Percentiles rank a stretch among this genome's conserved stretches.
phyloP scores from a whole-genome alignment of 345 rosid species.

The Eucalyptus marginata region DNA sequence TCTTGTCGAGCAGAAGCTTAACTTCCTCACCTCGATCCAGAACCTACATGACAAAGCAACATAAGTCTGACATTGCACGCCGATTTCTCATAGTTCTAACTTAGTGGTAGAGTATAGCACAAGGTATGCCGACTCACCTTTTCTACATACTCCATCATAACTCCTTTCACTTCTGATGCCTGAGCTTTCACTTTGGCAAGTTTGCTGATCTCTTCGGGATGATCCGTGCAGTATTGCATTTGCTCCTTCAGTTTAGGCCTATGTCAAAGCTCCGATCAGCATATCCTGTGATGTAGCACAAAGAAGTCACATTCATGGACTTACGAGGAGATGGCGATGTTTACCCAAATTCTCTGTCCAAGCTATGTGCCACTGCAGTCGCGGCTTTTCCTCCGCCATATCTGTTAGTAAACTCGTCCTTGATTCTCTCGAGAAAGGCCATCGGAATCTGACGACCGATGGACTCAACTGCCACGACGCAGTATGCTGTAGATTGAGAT shows the following conservation, averaged over 20 bases:
- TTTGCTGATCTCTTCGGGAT: conserved; percentile 38
- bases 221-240: conserved; percentile 10
- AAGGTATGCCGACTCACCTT: conserved; percentile 8
- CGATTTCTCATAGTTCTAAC: not conserved
- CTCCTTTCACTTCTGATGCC: conserved; percentile 46
- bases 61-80: not conserved
- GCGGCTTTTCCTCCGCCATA: conserved; percentile 23
- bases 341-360: conserved; percentile 17
- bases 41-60: conserved; percentile 1
- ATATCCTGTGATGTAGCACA: not conserved
- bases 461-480: conserved; percentile 30
- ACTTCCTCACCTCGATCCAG: conserved; percentile 32
- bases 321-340: not conserved
- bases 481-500: conserved; percentile 15
- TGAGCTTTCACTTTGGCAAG: conserved; percentile 48
- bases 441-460: conserved; percentile 22
- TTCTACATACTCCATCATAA: conserved; percentile 46
- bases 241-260: conserved; percentile 36
- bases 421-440: conserved; percentile 23
- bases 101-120: not conserved
- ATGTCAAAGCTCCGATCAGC: not conserved
- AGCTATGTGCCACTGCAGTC: conserved; percentile 12
- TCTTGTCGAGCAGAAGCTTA: conserved; percentile 26
- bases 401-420: conserved; percentile 18
- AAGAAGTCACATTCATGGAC: not conserved